Percentiles rank a stretch among this genome's conserved stretches.
Evolutionary conservation across 805 yeast species (phyloP).

Genomic region (Torulaspora franciscae): DNA sequence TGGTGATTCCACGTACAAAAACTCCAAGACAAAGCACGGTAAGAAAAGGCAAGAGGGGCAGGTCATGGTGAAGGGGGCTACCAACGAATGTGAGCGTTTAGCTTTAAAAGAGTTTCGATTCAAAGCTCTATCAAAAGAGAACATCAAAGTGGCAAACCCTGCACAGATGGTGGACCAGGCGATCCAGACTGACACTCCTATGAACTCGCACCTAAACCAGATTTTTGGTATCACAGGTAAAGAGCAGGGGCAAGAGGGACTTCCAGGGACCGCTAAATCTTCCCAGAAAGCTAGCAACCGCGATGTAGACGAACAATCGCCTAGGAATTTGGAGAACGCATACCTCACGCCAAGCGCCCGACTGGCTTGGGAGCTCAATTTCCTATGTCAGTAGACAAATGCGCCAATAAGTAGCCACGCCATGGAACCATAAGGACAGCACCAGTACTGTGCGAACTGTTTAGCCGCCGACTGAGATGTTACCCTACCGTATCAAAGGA

Average conservation of each 20-base stretch:
- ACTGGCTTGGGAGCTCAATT: not conserved
- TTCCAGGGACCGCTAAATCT: no score
- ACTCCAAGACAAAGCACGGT: not conserved
- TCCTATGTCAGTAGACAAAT: not conserved
- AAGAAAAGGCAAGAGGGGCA: not conserved
- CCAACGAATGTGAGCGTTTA: not conserved
- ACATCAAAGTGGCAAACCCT: not conserved
- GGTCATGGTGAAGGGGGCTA: not conserved
- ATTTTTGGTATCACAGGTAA: not conserved
- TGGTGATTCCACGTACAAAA: not conserved
- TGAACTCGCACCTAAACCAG: constrained; percentile 5
- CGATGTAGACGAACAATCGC: not conserved
- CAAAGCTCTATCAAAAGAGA: not conserved
- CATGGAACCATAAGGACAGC: no score
- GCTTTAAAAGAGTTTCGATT: constrained; percentile 1
- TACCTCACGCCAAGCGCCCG: not conserved
- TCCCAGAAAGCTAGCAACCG: no score
- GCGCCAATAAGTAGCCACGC: no score
- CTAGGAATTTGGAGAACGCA: not conserved
- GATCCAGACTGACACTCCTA: not conserved
- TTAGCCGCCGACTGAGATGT: not conserved
- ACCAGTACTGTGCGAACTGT: no score
- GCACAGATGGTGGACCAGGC: not conserved
- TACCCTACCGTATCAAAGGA: not conserved
- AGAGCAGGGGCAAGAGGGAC: no score